These are phyloP conservation scores for Rhizopus stolonifer DNA, from an alignment of 371 early-diverging fungal species.

Conservation along the genomic window DNA sequence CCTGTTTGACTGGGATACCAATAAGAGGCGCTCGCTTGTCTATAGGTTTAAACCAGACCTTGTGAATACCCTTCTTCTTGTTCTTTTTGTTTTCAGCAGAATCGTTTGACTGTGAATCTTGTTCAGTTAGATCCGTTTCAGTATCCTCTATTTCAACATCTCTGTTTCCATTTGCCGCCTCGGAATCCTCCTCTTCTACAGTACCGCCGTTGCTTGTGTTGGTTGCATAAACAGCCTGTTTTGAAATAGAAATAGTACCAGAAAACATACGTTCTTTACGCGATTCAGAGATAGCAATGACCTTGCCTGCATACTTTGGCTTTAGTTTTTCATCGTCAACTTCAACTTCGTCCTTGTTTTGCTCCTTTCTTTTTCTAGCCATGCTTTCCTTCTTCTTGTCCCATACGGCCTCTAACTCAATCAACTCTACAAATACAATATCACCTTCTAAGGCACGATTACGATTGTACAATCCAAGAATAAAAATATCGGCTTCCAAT, in stretches of 20 bases:
- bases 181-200: neutral
- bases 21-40: conserved; percentile 65
- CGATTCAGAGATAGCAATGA: conserved; percentile 52
- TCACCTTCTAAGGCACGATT: conserved; percentile 85
- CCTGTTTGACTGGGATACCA: conserved; percentile 48
- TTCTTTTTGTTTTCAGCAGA: neutral
- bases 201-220: neutral
- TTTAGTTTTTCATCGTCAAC: conserved; percentile 12
- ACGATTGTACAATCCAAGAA: conserved; percentile 55
- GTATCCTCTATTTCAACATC: neutral
- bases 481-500: conserved; percentile 53
- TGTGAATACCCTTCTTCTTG: neutral
- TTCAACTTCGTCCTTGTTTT: conserved; percentile 24
- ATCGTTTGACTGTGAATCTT: conserved; percentile 5
- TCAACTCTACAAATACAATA: conserved; percentile 59
- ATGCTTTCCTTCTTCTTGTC: conserved; percentile 22
- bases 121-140: neutral
- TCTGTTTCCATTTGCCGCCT: neutral
- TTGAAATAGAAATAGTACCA: conserved; percentile 19
- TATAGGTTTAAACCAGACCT: conserved; percentile 54
- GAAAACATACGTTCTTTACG: conserved; percentile 46
- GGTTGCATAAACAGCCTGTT: neutral
- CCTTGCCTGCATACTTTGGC: conserved; percentile 27
- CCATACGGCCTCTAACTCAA: conserved; percentile 51
- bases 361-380: conserved; percentile 11